Conservation (phyloP, 129 eudicot species). For the Erigeron canadensis region DNA sequence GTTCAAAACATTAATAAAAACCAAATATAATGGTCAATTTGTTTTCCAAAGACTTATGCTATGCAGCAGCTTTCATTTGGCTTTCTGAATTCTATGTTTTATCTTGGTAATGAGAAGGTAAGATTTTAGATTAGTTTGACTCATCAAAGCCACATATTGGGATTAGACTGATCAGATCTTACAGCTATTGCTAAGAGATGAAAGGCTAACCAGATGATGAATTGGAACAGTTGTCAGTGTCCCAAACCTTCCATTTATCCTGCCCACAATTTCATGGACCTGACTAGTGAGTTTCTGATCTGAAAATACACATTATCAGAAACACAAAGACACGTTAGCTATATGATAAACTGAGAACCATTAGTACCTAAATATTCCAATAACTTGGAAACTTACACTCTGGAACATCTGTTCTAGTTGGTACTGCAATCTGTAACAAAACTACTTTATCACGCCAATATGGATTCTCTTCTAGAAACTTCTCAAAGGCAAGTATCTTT, state of each 20-base stretch:
- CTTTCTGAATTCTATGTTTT: neutral
- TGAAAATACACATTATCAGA: conserved; percentile 33
- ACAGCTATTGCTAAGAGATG: neutral
- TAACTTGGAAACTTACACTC: conserved; percentile 64
- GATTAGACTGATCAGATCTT: no score
- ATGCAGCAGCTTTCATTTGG: no score
- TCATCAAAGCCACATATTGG: no score
- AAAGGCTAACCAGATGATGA: conserved; percentile 83
- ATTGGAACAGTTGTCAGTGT: conserved; percentile 78
- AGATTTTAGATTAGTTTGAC: no score
- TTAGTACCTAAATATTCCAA: conserved; percentile 13
- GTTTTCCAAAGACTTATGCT: no score
- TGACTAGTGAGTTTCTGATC: conserved; percentile 99
- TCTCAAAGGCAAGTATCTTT: conserved; percentile 94
- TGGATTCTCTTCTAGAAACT: conserved; percentile 91
- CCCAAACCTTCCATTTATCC: conserved; percentile 96
- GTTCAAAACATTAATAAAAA: neutral
- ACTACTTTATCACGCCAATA: conserved; percentile 92
- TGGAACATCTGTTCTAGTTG: conserved; percentile 97
- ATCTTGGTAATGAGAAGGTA: no score
- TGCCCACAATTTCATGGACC: conserved; percentile 97
- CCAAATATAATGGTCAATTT: neutral
- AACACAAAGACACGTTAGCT: conserved; percentile 13
- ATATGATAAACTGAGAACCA: neutral
- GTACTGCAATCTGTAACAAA: conserved; percentile 96